Evolutionary conservation across 2,329 filamentous ascomycete genomes (phyloP).

Genomic region (Diaporthe ampelina): DNA sequence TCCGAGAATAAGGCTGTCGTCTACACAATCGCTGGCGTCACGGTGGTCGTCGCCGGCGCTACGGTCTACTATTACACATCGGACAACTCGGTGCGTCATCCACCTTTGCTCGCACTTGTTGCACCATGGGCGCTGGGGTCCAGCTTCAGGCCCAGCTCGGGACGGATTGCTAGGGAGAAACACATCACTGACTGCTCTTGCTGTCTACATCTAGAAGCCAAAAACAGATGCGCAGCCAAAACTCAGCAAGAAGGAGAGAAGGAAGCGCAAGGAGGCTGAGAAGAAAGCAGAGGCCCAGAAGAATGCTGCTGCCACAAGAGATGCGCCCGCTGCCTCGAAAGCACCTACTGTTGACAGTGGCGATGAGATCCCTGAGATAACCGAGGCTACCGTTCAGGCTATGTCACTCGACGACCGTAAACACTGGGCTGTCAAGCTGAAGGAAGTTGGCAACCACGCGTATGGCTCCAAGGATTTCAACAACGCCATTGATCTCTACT

Average conservation of each 20-base stretch:
- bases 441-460: constrained; percentile 95
- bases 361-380: constrained; percentile 79
- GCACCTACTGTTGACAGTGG: constrained; percentile 67
- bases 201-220: constrained; percentile 46
- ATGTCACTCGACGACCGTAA: constrained; percentile 79
- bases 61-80: constrained; percentile 94
- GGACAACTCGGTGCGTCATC: constrained; percentile 66
- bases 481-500: constrained; percentile 93
- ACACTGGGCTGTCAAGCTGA: constrained; percentile 90
- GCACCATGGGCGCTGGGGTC: not conserved
- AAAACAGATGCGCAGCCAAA: constrained; percentile 72
- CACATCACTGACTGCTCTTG: constrained; percentile 10
- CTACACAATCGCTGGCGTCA: constrained; percentile 96
- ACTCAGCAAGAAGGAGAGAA: constrained; percentile 89
- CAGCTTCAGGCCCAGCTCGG: not conserved
- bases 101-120: constrained; percentile 14
- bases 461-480: constrained; percentile 96
- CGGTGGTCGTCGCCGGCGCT: constrained; percentile 88
- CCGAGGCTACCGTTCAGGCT: constrained; percentile 67
- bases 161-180: too few relatives aligned
- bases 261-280: constrained; percentile 87
- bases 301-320: constrained; percentile 52
- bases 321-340: constrained; percentile 54
- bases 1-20: constrained; percentile 96
- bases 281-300: constrained; percentile 65